Percentiles rank a stretch among this genome's conserved stretches.
Evolutionary conservation across 1,284 basidiomycete genomes (phyloP).

Genomic region (Cutaneotrichosporon sp.): DNA sequence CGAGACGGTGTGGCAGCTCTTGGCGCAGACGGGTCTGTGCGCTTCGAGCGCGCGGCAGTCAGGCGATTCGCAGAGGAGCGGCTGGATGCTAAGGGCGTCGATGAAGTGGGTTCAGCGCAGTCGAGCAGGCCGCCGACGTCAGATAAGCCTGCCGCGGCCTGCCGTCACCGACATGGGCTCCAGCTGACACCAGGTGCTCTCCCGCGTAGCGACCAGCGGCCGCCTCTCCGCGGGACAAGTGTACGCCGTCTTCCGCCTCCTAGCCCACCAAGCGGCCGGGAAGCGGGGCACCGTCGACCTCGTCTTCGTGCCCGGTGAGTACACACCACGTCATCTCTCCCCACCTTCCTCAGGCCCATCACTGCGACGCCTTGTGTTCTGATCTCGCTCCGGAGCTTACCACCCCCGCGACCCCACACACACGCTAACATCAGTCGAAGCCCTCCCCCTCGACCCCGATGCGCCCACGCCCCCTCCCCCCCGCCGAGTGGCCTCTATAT

Average conservation of each 20-base stretch:
- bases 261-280: constrained; percentile 17
- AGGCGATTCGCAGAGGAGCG: constrained; percentile 19
- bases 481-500: constrained; percentile 12
- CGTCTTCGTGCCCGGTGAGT: constrained; percentile 29
- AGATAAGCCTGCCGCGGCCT: too few relatives aligned
- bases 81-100: constrained; percentile 19
- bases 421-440: constrained; percentile 23
- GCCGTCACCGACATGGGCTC: too few relatives aligned
- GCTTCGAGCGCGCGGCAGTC: constrained; percentile 23
- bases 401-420: not conserved
- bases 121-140: too few relatives aligned
- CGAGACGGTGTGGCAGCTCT: constrained; percentile 11
- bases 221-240: constrained; percentile 24
- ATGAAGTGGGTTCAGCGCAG: constrained; percentile 24
- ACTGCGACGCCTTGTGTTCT: too few relatives aligned
- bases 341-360: too few relatives aligned
- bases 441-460: constrained; percentile 22
- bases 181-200: constrained; percentile 19
- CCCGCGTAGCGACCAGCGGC: constrained; percentile 2
- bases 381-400: too few relatives aligned
- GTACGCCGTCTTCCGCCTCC: constrained; percentile 26
- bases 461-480: constrained; percentile 17
- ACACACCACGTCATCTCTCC: not conserved
- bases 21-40: constrained; percentile 21
- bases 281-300: constrained; percentile 21